Conservation (phyloP, 495 filamentous ascomycete genomes). For the Jackrogersella multiformis region DNA sequence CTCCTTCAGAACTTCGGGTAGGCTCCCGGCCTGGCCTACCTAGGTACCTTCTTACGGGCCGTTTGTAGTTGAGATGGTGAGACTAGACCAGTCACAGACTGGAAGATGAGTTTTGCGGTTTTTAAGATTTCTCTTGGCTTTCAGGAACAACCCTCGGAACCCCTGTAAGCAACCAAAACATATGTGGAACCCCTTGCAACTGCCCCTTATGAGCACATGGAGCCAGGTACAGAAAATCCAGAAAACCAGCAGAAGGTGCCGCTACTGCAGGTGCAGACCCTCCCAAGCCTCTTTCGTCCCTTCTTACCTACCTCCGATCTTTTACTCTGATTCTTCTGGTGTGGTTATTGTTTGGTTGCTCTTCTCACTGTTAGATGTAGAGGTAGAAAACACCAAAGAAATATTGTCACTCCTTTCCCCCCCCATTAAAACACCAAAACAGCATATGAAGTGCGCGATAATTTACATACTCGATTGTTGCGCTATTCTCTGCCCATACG, state of each 20-base stretch:
- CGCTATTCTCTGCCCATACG: constrained; percentile 19
- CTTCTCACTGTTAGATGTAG: constrained; percentile 24
- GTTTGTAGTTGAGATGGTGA: constrained; percentile 31
- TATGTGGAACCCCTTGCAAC: constrained; percentile 11
- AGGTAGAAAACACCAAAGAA: constrained; percentile 38
- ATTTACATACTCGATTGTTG: constrained; percentile 26
- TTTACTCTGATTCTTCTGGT: constrained; percentile 13
- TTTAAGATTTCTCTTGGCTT: constrained; percentile 12
- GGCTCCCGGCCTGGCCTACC: constrained; percentile 13
- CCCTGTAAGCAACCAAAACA: constrained; percentile 24
- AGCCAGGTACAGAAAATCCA: neutral
- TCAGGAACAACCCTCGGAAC: constrained; percentile 18
- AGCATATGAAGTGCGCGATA: constrained; percentile 11
- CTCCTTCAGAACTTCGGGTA: constrained; percentile 16
- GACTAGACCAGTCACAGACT: constrained; percentile 42
- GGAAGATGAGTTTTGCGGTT: constrained; percentile 27
- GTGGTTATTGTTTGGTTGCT: constrained; percentile 23
- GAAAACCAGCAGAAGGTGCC: constrained; percentile 24
- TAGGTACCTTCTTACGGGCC: constrained; percentile 9
- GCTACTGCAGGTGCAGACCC: constrained; percentile 41
- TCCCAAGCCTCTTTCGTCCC: constrained; percentile 25
- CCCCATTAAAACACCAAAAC: constrained; percentile 5
- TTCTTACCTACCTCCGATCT: neutral
- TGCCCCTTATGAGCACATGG: constrained; percentile 35
- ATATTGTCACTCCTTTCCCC: constrained; percentile 38